phyloP scores from a whole-genome alignment of 768 basidiomycete genomes.

The Hericium coralloides region DNA sequence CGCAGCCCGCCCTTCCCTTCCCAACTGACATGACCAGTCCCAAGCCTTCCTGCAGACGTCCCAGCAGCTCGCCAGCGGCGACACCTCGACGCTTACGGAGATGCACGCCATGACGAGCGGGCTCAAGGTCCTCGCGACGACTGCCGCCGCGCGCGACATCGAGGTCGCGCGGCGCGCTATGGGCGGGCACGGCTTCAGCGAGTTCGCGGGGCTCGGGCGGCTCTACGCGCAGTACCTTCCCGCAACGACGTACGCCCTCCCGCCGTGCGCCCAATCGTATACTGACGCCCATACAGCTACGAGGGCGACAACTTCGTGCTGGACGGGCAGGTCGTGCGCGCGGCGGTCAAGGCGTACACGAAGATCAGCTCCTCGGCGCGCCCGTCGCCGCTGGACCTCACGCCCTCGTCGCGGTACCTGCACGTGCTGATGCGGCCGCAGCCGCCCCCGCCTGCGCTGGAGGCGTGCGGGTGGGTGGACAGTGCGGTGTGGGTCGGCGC shows the following conservation, averaged over 20 bases:
- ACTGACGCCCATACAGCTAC: slow-evolving; percentile 30
- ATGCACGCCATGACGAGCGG: slow-evolving; percentile 65
- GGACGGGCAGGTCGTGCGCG: slow-evolving; percentile 64
- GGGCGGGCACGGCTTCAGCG: slow-evolving; percentile 74
- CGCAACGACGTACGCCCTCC: slow-evolving; percentile 41
- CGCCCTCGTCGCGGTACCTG: slow-evolving; percentile 47
- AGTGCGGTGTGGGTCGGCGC: slow-evolving; percentile 34
- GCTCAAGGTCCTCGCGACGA: slow-evolving; percentile 52
- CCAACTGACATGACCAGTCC: slow-evolving; percentile 24
- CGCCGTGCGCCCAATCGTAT: background rate
- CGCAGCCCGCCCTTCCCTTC: background rate
- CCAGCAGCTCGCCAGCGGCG: slow-evolving; percentile 40
- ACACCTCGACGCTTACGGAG: slow-evolving; percentile 57
- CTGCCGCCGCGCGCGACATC: slow-evolving; percentile 43
- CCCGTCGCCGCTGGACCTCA: slow-evolving; percentile 20
- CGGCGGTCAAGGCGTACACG: slow-evolving; percentile 54
- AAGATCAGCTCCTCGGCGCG: slow-evolving; percentile 16
- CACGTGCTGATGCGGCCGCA: slow-evolving; percentile 31
- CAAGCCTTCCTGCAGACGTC: slow-evolving; percentile 42
- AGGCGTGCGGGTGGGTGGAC: slow-evolving; percentile 26
- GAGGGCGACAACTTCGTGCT: slow-evolving; percentile 79
- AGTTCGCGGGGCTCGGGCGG: slow-evolving; percentile 55
- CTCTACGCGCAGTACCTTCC: slow-evolving; percentile 61
- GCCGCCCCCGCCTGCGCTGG: background rate
- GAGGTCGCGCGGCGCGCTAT: slow-evolving; percentile 61